These are phyloP conservation scores for Zarea fungicola DNA, from an alignment of 2,329 filamentous ascomycete species.

Conservation along the genomic window DNA sequence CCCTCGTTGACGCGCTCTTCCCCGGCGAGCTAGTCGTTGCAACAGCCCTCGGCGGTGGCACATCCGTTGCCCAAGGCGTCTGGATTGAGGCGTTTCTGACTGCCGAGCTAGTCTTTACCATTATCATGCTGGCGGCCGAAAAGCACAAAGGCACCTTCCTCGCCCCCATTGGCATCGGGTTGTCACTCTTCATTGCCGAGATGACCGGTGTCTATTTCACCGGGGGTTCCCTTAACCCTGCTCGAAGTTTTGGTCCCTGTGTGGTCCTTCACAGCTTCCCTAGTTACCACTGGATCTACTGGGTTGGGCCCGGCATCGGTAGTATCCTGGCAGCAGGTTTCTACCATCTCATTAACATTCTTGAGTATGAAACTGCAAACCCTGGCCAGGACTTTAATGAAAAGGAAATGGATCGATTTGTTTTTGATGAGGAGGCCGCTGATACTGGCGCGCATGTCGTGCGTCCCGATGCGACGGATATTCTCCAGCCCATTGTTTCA, in stretches of 20 bases:
- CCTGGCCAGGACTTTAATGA: constrained; percentile 17
- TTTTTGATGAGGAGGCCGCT: constrained; percentile 14
- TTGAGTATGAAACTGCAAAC: constrained; percentile 17
- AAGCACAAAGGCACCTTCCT: constrained; percentile 44
- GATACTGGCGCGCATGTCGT: constrained; percentile 9
- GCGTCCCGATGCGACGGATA: constrained; percentile 8
- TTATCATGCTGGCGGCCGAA: constrained; percentile 48
- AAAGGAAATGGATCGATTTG: constrained; percentile 14
- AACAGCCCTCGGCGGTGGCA: constrained; percentile 35
- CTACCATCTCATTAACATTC: constrained; percentile 16
- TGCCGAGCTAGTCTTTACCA: constrained; percentile 42
- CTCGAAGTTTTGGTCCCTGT: constrained; percentile 41
- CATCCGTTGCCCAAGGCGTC: constrained; percentile 39
- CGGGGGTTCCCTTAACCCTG: constrained; percentile 43
- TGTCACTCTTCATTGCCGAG: constrained; percentile 41
- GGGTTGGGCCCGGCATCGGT: constrained; percentile 19
- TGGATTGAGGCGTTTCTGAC: constrained; percentile 47
- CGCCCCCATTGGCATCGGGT: constrained; percentile 42
- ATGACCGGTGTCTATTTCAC: constrained; percentile 44
- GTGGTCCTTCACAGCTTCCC: constrained; percentile 38
- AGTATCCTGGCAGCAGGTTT: constrained; percentile 10
- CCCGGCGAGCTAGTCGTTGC: constrained; percentile 27
- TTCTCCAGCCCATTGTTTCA: constrained; percentile 8
- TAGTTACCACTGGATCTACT: constrained; percentile 44
- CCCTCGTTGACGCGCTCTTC: constrained; percentile 17